These are phyloP conservation scores for Phialemonium atrogriseum DNA, from an alignment of 2,329 filamentous ascomycete genomes.

Conservation along the genomic window DNA sequence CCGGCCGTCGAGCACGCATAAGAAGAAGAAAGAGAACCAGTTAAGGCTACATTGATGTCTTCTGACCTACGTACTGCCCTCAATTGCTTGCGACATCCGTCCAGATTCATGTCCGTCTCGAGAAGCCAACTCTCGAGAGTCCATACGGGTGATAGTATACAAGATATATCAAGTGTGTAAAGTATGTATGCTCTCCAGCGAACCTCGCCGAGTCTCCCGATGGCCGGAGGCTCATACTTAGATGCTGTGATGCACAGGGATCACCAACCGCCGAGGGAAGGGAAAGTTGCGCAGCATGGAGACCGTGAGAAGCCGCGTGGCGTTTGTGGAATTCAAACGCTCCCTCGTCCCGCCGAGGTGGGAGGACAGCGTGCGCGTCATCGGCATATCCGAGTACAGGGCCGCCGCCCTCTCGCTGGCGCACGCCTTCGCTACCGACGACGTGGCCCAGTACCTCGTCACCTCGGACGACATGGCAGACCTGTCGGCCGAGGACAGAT, in stretches of 20 bases:
- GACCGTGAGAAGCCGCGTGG: constrained; percentile 23
- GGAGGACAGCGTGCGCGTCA: constrained; percentile 50
- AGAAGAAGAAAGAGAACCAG: too few species aligned
- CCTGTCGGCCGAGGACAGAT: constrained; percentile 59
- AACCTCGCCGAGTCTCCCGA: not conserved
- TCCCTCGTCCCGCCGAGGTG: constrained; percentile 45
- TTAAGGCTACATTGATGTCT: constrained; percentile 50
- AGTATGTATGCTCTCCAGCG: too few species aligned
- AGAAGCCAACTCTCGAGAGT: constrained; percentile 45
- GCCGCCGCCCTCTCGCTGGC: constrained; percentile 65
- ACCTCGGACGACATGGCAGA: constrained; percentile 59
- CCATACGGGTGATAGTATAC: constrained; percentile 49
- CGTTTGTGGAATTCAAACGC: constrained; percentile 23
- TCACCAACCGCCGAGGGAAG: not conserved
- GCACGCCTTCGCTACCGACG: constrained; percentile 68
- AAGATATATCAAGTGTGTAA: constrained; percentile 38
- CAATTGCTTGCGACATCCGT: constrained; percentile 47
- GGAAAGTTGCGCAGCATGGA: constrained; percentile 30
- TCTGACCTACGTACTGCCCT: constrained; percentile 48
- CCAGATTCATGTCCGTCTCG: constrained; percentile 49
- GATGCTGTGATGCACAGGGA: too few species aligned
- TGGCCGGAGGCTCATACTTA: too few species aligned
- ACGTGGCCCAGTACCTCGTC: constrained; percentile 66
- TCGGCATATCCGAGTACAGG: constrained; percentile 60
- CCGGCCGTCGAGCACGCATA: too few species aligned